A percentile compares a stretch with the other conserved stretches of the same genome.
Conservation (phyloP, 73 alveolate genomes). For the Paramecium sexaurelia region DNA sequence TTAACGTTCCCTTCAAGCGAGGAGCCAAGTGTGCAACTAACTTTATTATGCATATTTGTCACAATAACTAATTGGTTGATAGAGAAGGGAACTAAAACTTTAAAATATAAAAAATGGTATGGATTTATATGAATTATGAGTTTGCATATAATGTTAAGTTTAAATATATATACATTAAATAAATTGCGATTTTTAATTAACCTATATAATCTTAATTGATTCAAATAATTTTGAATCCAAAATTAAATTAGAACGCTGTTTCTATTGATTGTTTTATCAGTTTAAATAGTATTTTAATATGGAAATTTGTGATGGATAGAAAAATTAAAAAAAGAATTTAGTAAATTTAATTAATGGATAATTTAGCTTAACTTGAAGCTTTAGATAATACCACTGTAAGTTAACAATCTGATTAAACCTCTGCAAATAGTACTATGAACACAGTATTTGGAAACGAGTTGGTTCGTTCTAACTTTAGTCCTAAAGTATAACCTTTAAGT, state of each 20-base stretch:
- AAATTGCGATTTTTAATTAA: no score
- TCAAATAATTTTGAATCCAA: no score
- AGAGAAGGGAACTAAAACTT: not conserved
- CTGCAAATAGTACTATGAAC: not conserved
- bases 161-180: not conserved
- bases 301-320: not conserved
- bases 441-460: not conserved
- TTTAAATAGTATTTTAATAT: no score
- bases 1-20: not conserved
- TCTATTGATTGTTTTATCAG: no score
- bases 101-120: constrained; percentile 23
- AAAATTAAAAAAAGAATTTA: not conserved
- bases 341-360: constrained; percentile 10
- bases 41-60: not conserved
- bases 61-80: not conserved
- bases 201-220: no score
- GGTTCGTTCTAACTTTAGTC: not conserved
- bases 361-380: constrained; percentile 1
- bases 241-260: no score
- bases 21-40: not conserved
- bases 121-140: constrained; percentile 4
- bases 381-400: not conserved
- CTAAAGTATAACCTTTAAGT: not conserved
- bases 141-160: not conserved
- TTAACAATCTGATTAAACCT: not conserved